A percentile compares a stretch with the other conserved stretches of the same genome.
Evolutionary conservation across 2,329 filamentous ascomycete species (phyloP).

Genomic region (Alternaria novae-zelandiae): DNA sequence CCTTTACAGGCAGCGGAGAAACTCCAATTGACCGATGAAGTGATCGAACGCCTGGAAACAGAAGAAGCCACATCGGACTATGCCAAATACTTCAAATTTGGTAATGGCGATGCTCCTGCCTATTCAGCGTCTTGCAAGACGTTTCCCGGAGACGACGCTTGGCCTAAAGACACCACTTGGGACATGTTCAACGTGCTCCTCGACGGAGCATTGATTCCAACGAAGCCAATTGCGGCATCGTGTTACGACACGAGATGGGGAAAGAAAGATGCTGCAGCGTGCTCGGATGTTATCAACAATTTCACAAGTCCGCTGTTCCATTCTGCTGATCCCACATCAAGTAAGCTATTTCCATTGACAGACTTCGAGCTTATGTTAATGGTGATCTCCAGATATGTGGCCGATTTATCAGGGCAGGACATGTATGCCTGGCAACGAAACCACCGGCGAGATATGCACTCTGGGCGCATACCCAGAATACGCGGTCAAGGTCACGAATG

Average conservation of each 20-base stretch:
- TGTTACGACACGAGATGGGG: conserved; percentile 26
- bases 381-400: too few species aligned
- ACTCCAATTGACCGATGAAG: conserved; percentile 4
- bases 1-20: conserved; percentile 5
- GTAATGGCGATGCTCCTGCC: not conserved
- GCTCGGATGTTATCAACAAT: conserved; percentile 10
- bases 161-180: conserved; percentile 20
- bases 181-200: conserved; percentile 19
- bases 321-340: conserved; percentile 36
- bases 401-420: too few species aligned
- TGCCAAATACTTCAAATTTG: conserved; percentile 6
- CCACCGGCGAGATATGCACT: too few species aligned
- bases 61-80: not conserved
- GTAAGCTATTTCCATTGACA: not conserved
- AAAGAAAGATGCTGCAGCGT: conserved; percentile 9
- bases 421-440: too few species aligned
- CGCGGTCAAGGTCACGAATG: too few species aligned
- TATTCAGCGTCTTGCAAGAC: conserved; percentile 18
- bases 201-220: conserved; percentile 21
- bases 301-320: conserved; percentile 17
- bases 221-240: conserved; percentile 21
- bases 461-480: too few species aligned
- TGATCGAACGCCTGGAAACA: not conserved
- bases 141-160: conserved; percentile 20
- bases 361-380: not conserved